Conservation (phyloP, 768 basidiomycete species). For the Kwoniella newhampshirensis region DNA sequence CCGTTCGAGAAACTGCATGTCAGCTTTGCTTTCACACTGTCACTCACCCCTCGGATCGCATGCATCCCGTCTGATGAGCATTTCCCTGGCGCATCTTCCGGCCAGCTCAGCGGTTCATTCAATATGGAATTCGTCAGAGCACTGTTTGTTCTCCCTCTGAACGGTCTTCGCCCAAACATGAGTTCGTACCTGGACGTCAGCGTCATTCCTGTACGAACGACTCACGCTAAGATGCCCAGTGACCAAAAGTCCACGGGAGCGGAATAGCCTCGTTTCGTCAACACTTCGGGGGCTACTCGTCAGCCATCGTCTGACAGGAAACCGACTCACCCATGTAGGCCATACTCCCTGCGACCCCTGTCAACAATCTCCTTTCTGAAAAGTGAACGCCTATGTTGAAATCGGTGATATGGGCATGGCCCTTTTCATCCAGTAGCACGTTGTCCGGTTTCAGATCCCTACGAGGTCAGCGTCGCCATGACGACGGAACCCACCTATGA, state of each 20-base stretch:
- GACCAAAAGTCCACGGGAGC: slow-evolving; percentile 98
- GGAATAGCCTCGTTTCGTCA: slow-evolving; percentile 90
- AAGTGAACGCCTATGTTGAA: slow-evolving; percentile 99
- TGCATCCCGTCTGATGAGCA: slow-evolving; percentile 75
- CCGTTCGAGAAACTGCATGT: slow-evolving; percentile 73
- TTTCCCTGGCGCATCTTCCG: slow-evolving; percentile 79
- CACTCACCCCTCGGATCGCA: slow-evolving; percentile 73
- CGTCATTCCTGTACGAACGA: neutral
- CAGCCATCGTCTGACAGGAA: neutral
- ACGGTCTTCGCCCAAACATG: slow-evolving; percentile 85
- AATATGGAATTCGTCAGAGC: slow-evolving; percentile 90
- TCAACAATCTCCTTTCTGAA: slow-evolving; percentile 81
- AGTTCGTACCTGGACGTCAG: slow-evolving; percentile 63
- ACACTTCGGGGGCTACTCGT: slow-evolving; percentile 74
- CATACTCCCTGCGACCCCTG: slow-evolving; percentile 95
- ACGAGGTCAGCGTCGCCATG: slow-evolving; percentile 22
- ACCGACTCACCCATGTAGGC: slow-evolving; percentile 84
- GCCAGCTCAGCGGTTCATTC: slow-evolving; percentile 81
- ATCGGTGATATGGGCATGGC: slow-evolving; percentile 95
- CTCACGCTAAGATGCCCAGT: slow-evolving; percentile 79
- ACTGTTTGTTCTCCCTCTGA: slow-evolving; percentile 88
- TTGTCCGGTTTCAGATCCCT: slow-evolving; percentile 98
- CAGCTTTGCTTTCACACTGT: neutral
- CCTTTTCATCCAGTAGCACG: slow-evolving; percentile 85
- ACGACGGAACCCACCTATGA: slow-evolving; percentile 69